These are phyloP conservation scores for Sarcocystis neurona DNA, from an alignment of 169 alveolate species.

Conservation along the genomic window DNA sequence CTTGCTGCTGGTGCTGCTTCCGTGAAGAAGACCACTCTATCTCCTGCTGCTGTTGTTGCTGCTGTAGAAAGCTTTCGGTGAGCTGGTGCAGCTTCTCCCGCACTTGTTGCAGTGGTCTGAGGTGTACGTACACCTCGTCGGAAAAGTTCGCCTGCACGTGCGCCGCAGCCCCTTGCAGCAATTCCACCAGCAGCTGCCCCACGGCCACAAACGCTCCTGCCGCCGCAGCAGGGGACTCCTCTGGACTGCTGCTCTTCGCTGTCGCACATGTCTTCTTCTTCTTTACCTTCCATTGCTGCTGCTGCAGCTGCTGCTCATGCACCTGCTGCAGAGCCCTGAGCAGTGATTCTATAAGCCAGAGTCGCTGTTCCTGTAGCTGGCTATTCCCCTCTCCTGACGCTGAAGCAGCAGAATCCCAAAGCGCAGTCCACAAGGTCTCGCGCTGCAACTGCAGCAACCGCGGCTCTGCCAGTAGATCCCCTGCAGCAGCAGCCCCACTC, in stretches of 20 bases:
- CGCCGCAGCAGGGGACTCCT: not conserved
- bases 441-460: too few relatives aligned
- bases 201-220: not conserved
- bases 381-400: too few relatives aligned
- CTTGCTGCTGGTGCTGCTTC: too few relatives aligned
- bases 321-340: constrained; percentile 11
- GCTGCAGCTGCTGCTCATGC: constrained; percentile 44
- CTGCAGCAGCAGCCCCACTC: too few relatives aligned
- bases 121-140: not conserved
- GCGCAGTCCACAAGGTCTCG: too few relatives aligned
- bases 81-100: constrained; percentile 1
- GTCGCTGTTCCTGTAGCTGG: too few relatives aligned
- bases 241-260: not conserved
- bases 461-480: constrained; percentile 20
- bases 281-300: not conserved
- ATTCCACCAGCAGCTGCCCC: not conserved
- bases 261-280: not conserved
- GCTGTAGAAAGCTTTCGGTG: not conserved
- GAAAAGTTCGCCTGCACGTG: not conserved
- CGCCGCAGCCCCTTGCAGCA: not conserved
- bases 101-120: not conserved
- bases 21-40: too few relatives aligned
- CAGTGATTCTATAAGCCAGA: too few relatives aligned
- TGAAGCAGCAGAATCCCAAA: too few relatives aligned
- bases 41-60: too few relatives aligned